Base-by-base conservation (phyloP, 176 grass and related monocot species). In the Cymbopogon citratus region DNA sequence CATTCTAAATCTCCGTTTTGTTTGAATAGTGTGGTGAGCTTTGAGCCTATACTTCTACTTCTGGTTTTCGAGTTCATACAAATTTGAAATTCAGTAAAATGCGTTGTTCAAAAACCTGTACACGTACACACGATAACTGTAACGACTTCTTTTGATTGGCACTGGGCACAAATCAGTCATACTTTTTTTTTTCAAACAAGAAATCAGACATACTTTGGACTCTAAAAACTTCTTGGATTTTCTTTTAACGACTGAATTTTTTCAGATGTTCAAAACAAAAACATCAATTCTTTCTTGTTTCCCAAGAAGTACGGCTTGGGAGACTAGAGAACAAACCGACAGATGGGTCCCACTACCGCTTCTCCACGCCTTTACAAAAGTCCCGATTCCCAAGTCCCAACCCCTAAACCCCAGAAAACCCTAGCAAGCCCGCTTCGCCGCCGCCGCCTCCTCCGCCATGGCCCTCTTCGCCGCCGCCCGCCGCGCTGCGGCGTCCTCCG, bases 381-480 rank as follows among this genome's bases (percentile, higher is more conserved):
- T 43, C 44, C 8, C 7, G 8, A 9, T 6, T 13, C 46, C 48
- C 12, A 21, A 9, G 6, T 13, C 46, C 48, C 12, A 21, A 60
- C 56, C n/a, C n/a, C 9, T 25, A 60, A 35, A 72, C 27, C 66
- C 84, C 67, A 24, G 27, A 38, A 80, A 88, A 83, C 86, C 86
- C 86, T 88, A 88, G 65, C 26, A 11, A 67, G 31, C 80, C 85
- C 73, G 73, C 79, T 19, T 62, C 38, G 29, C 49, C 63, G 0
- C 13, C 45, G 14, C 18, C 0, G 0, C 26, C 39, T 25, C 3
- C 12, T 18, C 13, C 34, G 43, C 21, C 74, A 88, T 88, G 86
- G 86, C 86, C 11, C 74, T 88, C 34, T 79, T 83, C 75, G 60
- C 80, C 75, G 75, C 75, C 68, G 81, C 81, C 35, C 86, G 86